Base-by-base conservation (phyloP, 2,329 filamentous ascomycete genomes). In the Amesomyces nigricolor region DNA sequence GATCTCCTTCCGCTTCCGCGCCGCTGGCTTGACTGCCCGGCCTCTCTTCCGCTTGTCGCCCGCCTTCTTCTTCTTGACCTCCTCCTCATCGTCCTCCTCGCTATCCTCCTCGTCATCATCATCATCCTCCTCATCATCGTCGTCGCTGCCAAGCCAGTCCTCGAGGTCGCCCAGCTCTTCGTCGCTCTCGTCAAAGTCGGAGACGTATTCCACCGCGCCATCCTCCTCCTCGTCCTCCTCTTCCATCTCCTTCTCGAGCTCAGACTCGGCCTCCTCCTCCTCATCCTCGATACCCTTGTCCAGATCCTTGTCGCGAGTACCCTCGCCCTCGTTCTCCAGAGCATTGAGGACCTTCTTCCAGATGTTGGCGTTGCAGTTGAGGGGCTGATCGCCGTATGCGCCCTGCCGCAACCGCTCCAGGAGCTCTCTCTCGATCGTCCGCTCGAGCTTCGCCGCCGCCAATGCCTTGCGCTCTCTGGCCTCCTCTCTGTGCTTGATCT, bases 271-370 rank as follows among this genome's bases (percentile, higher is more conserved):
- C 4, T 89, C 86, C 38, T 85, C 81, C 47, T 88, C 83, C 4
- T 89, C 86, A 26, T 91, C 88, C 63, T 89, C 85, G 61, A 95
- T 84, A 9, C 91, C 92, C 64, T 91, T 85, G 69, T 96, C 92
- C 70, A 94, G 72, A 70, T 97, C 92, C 73, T 91, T 83, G 70
- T 96, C 92, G 53, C 89, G 79, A 61, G 82, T 78, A 44, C 87
- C 92, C 66, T 95, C 85, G 57, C 92, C 91, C 64, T 87, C 87
- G 64, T 88, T 82, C 79, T 99, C 94, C 72, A 99, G 79, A 3
- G 90, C 90, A 59, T 86, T 85, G 64, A 99, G 83, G 7, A 99
- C 94, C 80, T 91, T 95, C 81, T 95, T 95, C 94, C 94, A 99
- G 59, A 99, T 90, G 13, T 82, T 80, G 71, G 96, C 91, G 71